Conservation (phyloP, 129 eudicot genomes). For the Oenanthe sinensis region DNA sequence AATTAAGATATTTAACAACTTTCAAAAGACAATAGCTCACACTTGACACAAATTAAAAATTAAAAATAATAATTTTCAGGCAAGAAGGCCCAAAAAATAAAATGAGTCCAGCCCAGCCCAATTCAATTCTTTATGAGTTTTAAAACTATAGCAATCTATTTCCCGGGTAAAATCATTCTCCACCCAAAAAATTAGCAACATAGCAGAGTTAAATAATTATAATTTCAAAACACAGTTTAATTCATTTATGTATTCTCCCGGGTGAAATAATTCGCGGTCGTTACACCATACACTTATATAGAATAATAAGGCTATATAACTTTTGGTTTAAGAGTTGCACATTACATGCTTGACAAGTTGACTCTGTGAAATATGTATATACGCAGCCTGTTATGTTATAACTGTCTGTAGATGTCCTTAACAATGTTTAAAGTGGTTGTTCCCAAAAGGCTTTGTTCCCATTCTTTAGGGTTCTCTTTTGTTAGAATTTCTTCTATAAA, state of each 20-base stretch:
- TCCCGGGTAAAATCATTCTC: background rate
- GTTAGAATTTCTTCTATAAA: constrained; percentile 15
- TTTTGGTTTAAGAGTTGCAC: background rate
- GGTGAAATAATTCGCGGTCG: background rate
- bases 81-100: background rate
- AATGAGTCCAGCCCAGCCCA: background rate
- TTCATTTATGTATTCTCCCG: background rate
- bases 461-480: constrained; percentile 2
- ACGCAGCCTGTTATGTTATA: background rate
- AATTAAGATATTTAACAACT: no score
- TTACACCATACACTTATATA: no score
- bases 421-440: constrained; percentile 21
- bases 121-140: no score
- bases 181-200: background rate
- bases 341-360: background rate
- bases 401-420: background rate
- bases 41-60: no score
- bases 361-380: background rate
- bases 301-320: background rate
- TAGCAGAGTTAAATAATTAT: no score
- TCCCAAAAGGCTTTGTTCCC: constrained; percentile 10
- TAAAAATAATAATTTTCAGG: background rate
- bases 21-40: no score
- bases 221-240: background rate
- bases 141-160: no score